Evolutionary conservation across 306 rosid species (phyloP), one percentile per base, ranked within the genome.

Genomic region (Quercus bicolor): DNA sequence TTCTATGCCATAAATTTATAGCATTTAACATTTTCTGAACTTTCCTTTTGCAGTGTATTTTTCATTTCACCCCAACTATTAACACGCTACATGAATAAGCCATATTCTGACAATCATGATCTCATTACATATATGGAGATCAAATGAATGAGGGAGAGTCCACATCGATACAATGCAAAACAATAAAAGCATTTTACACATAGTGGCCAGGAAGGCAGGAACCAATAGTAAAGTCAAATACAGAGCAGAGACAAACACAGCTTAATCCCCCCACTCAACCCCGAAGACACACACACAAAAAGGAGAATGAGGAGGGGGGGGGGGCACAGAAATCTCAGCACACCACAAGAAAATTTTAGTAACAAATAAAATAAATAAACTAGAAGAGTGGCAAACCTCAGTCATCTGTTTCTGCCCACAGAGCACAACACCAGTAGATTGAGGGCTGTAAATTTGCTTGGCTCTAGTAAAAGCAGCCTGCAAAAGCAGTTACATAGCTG

Each of bases 391-490:
- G 34, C 77, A 7, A 53, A 95, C 99, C 98, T 95, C 99, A 16
- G 97, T 15, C 98, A 95, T 93, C 78, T 91, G 92, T 83, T 89
- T 95, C 83, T 95, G 99, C 77, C 99, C 99, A 43, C 97, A 90
- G 26, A 95, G 90, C 53, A 95, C 84, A 69, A 87, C 99, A 70
- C 91, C 94, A 2, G 91, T 86, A 14, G 96, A 85, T 37, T 40
- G 81, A 56, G 98, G 97, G 75, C 86, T 82, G 53, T 82, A 84
- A 80, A 88, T 80, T 84, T 88, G 83, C 91, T 93, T 91, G 6
- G 90, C 90, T 88, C 89, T 86, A 26, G 89, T 57, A 78, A 91
- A 91, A 14, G 99, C 98, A 76, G 91, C 99, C 99, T 95, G 94
- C 40, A 73, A 76, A 76, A 59, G 19, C 23, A 86, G 76, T 70